Conservation (phyloP, 176 grass and related monocot genomes). For the Otatea glauca region DNA sequence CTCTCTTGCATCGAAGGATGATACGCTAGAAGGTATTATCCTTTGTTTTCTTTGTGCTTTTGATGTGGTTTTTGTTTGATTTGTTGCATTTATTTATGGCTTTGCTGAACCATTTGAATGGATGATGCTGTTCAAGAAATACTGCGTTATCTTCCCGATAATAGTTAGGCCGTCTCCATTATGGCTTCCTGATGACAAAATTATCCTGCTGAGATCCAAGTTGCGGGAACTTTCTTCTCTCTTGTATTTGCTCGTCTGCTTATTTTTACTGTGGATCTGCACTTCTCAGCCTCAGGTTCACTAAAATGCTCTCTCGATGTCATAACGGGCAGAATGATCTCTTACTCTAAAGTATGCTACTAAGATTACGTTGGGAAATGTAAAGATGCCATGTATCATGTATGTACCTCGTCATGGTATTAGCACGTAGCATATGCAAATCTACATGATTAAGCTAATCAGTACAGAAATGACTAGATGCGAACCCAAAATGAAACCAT, state of each 20-base stretch:
- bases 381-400: neutral
- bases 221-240: neutral
- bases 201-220: conserved; percentile 60
- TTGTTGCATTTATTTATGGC: neutral
- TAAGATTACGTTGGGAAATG: neutral
- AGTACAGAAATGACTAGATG: neutral
- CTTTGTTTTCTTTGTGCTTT: neutral
- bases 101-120: conserved; percentile 46
- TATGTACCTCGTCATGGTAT: neutral
- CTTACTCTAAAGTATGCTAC: neutral
- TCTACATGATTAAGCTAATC: neutral
- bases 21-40: neutral
- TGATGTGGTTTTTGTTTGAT: neutral
- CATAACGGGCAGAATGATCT: neutral
- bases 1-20: neutral
- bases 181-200: conserved; percentile 64
- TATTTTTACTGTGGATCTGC: neutral
- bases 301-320: neutral
- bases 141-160: conserved; percentile 87
- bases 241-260: neutral
- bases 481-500: neutral
- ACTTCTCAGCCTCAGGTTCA: neutral
- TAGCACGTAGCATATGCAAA: neutral
- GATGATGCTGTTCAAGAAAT: conserved; percentile 60
- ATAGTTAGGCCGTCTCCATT: conserved; percentile 1